phyloP scores from a whole-genome alignment of 2,329 filamentous ascomycete species.

The Stagonosporopsis rhizophila region DNA sequence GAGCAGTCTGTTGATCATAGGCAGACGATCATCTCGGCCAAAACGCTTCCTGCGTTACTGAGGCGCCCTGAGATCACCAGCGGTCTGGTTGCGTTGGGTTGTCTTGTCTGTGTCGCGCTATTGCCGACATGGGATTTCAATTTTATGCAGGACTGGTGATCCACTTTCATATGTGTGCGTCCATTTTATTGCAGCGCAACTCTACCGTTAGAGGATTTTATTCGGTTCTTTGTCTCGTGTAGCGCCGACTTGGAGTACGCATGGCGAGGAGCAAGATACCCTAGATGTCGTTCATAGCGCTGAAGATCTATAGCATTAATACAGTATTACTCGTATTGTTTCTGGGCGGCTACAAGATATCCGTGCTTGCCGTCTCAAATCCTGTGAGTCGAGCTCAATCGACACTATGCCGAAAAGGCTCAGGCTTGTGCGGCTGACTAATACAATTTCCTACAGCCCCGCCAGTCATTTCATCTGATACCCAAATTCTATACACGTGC shows the following conservation, averaged over 20 bases:
- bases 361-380: background rate
- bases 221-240: background rate
- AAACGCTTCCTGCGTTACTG: conserved; percentile 15
- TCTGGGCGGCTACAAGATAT: background rate
- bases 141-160: conserved; percentile 12
- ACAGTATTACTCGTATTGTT: background rate
- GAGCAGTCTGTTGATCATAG: background rate
- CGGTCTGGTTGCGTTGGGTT: conserved; percentile 29
- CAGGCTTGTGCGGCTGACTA: conserved; percentile 12
- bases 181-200: no score
- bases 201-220: background rate
- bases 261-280: conserved; percentile 17
- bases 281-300: background rate
- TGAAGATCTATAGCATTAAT: background rate
- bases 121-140: conserved; percentile 8
- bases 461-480: background rate
- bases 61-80: conserved; percentile 32
- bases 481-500: background rate
- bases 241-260: conserved; percentile 1
- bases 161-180: background rate
- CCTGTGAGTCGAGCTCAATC: background rate
- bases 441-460: background rate
- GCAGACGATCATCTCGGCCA: background rate
- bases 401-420: background rate
- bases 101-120: conserved; percentile 27